phyloP scores from a whole-genome alignment of 108 stramenopile species.

The Nannochloropsis oceanica region DNA sequence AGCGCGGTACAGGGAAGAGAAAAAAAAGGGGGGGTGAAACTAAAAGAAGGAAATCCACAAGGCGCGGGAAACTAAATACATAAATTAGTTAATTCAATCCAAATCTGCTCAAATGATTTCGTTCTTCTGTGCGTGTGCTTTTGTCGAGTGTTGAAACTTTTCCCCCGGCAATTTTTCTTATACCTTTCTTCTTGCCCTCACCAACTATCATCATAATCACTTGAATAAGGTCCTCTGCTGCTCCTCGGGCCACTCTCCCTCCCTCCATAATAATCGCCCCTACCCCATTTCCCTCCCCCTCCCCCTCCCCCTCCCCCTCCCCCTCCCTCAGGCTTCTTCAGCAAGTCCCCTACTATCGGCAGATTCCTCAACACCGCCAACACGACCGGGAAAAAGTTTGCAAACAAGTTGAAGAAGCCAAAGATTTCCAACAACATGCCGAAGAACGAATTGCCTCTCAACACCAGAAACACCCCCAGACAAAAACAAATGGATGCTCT shows the following conservation, averaged over 20 bases:
- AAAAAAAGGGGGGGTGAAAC: too few relatives aligned
- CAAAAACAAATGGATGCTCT: conserved; percentile 48
- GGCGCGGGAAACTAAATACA: too few relatives aligned
- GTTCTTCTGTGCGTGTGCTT: too few relatives aligned
- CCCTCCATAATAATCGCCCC: too few relatives aligned
- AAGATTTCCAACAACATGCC: conserved; percentile 75
- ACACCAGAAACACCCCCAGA: conserved; percentile 39
- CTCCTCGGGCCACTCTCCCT: background rate
- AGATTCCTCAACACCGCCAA: conserved; percentile 48
- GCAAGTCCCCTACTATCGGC: conserved; percentile 43
- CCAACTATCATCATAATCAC: background rate
- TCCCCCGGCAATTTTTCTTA: too few relatives aligned
- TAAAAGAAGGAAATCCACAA: too few relatives aligned
- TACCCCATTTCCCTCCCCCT: background rate
- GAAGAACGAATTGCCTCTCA: conserved; percentile 65
- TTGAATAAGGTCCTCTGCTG: background rate
- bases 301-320: background rate
- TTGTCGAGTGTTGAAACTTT: too few relatives aligned
- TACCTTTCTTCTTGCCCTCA: background rate
- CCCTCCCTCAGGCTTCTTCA: background rate
- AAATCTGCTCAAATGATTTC: too few relatives aligned
- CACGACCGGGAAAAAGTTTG: conserved; percentile 71
- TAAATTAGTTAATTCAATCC: too few relatives aligned
- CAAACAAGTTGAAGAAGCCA: conserved; percentile 81
- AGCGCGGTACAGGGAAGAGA: too few relatives aligned